Evolutionary conservation across 2,329 filamentous ascomycete genomes (phyloP).

Genomic region (Catunica adiposa): DNA sequence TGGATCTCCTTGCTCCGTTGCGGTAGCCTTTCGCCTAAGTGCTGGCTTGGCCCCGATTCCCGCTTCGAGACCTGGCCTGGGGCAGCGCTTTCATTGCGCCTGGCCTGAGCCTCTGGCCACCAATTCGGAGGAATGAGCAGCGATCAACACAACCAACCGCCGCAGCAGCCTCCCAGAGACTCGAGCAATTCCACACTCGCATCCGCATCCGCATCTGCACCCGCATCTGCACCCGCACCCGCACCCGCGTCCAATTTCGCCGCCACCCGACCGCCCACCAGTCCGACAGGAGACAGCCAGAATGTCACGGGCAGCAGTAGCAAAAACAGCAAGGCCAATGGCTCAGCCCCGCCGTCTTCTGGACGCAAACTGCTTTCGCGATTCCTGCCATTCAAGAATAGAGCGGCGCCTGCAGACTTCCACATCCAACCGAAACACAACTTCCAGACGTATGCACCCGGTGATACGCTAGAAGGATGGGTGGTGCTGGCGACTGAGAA

Average conservation of each 20-base stretch:
- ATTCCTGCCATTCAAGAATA: constrained; percentile 33
- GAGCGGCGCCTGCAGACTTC: constrained; percentile 59
- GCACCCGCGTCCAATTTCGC: not conserved
- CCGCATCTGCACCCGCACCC: not conserved
- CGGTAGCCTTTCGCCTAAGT: not conserved
- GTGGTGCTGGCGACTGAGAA: constrained; percentile 59
- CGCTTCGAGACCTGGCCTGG: constrained; percentile 13
- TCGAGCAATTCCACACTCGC: constrained; percentile 1
- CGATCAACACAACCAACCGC: constrained; percentile 8
- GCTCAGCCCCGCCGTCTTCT: not conserved
- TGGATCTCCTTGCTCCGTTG: not conserved
- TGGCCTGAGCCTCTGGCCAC: constrained; percentile 13
- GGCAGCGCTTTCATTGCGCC: constrained; percentile 14
- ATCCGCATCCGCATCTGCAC: not conserved
- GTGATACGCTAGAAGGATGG: constrained; percentile 56
- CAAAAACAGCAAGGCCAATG: not conserved
- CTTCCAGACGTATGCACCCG: constrained; percentile 58
- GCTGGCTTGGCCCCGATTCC: constrained; percentile 2
- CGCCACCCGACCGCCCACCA: not conserved
- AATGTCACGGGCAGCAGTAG: constrained; percentile 2
- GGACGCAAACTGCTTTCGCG: constrained; percentile 31
- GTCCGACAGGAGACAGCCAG: not conserved
- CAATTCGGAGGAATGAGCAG: constrained; percentile 13
- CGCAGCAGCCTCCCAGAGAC: constrained; percentile 11
- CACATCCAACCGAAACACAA: constrained; percentile 62